Evolutionary conservation across 768 basidiomycete genomes (phyloP), one percentile per base, ranked within the genome.

Genomic region (Suillus sp.): DNA sequence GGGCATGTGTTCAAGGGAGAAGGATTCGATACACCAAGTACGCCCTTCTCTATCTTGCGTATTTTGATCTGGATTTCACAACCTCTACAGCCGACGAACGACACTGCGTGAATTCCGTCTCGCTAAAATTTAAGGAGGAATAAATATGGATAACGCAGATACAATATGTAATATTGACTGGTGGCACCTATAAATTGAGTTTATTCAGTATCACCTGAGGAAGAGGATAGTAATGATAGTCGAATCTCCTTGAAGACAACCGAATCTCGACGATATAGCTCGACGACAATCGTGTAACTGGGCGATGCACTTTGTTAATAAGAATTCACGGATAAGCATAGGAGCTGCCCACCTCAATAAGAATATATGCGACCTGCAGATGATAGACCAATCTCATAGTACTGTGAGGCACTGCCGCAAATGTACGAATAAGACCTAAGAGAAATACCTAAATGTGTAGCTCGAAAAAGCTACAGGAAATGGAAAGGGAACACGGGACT

Each of bases 1-100:
- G 96, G 96, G 4, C 95, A 98, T 72, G 92, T 98, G 45, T 98
- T 98, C 85, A 92, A 92, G 71, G 95, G 95, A 42, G 95, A 96
- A 76, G 90, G 90, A 2, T 95, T 84, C 76, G 62, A 77, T 6
- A 93, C 87, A 0, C 93, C 93, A 4, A 93, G 92, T 90, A 72
- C 42, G 89, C 78, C 37, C 14, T 7, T 22, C 51, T 61, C 45
- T 63, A 27, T 47, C 22, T 22, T 53, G 1, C 22, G 18, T 16
- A 48, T 9, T 25, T 25, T n/a, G 25, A 34, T 38, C 38, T 4
- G 34, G 5, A 38, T 1, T 32, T 50, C 63, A 54, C 16, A 75
- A 9, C 38, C 8, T 11, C 40, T 20, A 62, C 69, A 91, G 92
- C 86, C 58, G 86, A 94, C 70, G 92, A 94, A 71, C 86, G 92